phyloP scores from a whole-genome alignment of 2,329 filamentous ascomycete species.

The Aspergillus spinulosporus region DNA sequence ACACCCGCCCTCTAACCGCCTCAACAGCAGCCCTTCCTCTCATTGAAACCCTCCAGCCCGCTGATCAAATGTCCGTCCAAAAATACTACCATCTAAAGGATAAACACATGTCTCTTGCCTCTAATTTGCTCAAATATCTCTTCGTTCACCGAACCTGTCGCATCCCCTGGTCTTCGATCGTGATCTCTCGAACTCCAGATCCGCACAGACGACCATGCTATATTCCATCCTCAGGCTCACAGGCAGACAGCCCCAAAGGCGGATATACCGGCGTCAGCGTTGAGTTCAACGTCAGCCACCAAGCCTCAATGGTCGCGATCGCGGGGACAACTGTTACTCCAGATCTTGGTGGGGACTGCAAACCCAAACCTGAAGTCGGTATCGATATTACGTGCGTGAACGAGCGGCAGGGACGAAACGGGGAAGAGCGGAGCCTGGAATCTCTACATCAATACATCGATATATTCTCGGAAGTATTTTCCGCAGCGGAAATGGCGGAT shows the following conservation, averaged over 20 bases:
- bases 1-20: slow-evolving; percentile 39
- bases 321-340: slow-evolving; percentile 48
- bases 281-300: slow-evolving; percentile 67
- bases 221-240: slow-evolving; percentile 33
- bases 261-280: slow-evolving; percentile 33
- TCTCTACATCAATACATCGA: slow-evolving; percentile 60
- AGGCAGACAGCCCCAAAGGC: background rate
- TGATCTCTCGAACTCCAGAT: slow-evolving; percentile 53
- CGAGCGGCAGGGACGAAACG: slow-evolving; percentile 46
- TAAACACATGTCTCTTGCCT: slow-evolving; percentile 61
- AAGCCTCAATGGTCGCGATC: slow-evolving; percentile 62
- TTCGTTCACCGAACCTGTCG: slow-evolving; percentile 58
- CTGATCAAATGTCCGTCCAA: slow-evolving; percentile 53
- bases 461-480: slow-evolving; percentile 62
- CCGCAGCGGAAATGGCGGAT: slow-evolving; percentile 53
- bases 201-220: slow-evolving; percentile 56
- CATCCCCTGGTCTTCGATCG: slow-evolving; percentile 59
- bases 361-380: slow-evolving; percentile 48
- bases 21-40: slow-evolving; percentile 40
- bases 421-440: slow-evolving; percentile 48
- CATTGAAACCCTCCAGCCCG: slow-evolving; percentile 40
- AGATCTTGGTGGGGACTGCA: slow-evolving; percentile 6
- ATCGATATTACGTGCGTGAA: slow-evolving; percentile 65
- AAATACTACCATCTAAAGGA: slow-evolving; percentile 57
- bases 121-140: slow-evolving; percentile 61